Conservation (phyloP, 148 eudicot genomes). For the Linanthus parryae region DNA sequence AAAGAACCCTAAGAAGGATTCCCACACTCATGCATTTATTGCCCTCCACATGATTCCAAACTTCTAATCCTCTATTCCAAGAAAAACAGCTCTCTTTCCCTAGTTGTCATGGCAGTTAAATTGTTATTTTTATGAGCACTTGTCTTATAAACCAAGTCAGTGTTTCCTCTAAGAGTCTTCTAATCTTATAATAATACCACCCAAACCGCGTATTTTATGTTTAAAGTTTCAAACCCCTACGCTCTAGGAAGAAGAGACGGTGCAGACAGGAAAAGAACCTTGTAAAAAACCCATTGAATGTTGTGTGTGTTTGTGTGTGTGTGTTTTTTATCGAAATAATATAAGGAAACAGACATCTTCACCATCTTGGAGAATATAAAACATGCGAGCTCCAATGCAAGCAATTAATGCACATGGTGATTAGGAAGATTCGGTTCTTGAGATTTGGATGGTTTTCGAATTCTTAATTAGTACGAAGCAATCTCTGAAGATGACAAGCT, state of each 20-base stretch:
- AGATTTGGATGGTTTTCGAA: conserved; percentile 39
- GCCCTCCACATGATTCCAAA: conserved; percentile 84
- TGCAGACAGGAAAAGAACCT: conserved; percentile 57
- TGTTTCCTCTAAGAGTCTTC: background rate
- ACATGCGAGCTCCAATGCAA: conserved; percentile 58
- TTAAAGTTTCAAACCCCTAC: conserved; percentile 34
- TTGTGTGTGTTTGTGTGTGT: conserved; percentile 19
- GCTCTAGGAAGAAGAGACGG: conserved; percentile 50
- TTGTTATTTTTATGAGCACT: conserved; percentile 6
- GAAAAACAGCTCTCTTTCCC: conserved; percentile 60
- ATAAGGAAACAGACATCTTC: conserved; percentile 88
- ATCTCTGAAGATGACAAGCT: conserved; percentile 7
- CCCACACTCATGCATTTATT: conserved; percentile 55
- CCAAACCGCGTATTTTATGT: conserved; percentile 22
- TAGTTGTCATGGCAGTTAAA: conserved; percentile 18
- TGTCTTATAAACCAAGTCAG: conserved; percentile 13
- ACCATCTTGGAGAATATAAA: conserved; percentile 52
- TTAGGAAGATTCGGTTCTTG: conserved; percentile 88
- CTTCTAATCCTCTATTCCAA: conserved; percentile 62
- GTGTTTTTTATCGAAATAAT: conserved; percentile 20
- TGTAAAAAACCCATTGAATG: no score
- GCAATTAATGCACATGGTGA: conserved; percentile 73
- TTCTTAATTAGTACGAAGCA: no score
- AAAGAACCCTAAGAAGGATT: conserved; percentile 51
- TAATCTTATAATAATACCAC: conserved; percentile 10